Conservation (phyloP, 2,329 filamentous ascomycete species). For the Camptophora hylomeconis region DNA sequence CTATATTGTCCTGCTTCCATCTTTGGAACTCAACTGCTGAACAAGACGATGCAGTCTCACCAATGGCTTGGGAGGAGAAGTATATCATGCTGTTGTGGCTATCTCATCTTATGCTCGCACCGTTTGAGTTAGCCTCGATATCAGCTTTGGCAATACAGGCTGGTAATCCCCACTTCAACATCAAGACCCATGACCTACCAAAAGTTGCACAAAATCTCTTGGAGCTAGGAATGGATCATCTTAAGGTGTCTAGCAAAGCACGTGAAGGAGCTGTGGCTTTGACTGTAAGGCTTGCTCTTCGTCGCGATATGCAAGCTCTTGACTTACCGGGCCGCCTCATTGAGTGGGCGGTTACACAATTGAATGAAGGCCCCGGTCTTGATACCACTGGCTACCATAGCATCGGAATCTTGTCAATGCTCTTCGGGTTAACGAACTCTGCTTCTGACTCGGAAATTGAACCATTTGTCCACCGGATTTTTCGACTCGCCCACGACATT, state of each 20-base stretch:
- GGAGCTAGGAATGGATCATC: conserved; percentile 55
- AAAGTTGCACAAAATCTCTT: conserved; percentile 58
- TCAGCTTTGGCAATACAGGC: conserved; percentile 34
- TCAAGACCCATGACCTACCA: conserved; percentile 40
- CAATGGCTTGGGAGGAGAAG: conserved; percentile 70
- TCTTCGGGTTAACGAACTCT: conserved; percentile 60
- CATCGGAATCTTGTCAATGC: conserved; percentile 66
- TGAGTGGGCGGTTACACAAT: conserved; percentile 53
- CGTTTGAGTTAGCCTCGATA: conserved; percentile 81
- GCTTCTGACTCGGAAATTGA: conserved; percentile 64
- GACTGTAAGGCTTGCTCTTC: conserved; percentile 67
- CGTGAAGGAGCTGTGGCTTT: conserved; percentile 75
- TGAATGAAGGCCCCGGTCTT: conserved; percentile 35
- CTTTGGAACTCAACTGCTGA: conserved; percentile 28
- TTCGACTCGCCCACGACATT: conserved; percentile 45
- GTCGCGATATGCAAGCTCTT: conserved; percentile 74
- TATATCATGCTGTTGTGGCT: conserved; percentile 85
- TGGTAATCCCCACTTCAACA: conserved; percentile 10
- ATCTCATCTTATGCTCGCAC: conserved; percentile 67
- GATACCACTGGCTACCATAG: conserved; percentile 49
- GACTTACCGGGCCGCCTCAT: conserved; percentile 57
- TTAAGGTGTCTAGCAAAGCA: conserved; percentile 70
- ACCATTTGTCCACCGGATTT: conserved; percentile 51
- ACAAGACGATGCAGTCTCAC: no score
- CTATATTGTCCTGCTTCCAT: conserved; percentile 64